phyloP scores from a whole-genome alignment of 2,329 filamentous ascomycete genomes.

The Alternaria longipes region DNA sequence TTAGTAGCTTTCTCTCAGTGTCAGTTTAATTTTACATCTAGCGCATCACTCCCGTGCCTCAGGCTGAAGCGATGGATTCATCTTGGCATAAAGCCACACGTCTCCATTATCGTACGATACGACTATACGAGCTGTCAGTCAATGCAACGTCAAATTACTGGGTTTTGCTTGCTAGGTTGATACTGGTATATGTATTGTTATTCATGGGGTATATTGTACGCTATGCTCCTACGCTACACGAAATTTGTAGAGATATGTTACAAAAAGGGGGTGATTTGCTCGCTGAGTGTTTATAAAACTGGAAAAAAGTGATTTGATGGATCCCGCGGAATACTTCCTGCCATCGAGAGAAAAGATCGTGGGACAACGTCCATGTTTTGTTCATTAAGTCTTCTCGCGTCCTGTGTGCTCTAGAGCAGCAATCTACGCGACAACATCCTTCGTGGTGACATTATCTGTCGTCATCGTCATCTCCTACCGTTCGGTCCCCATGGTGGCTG shows the following conservation, averaged over 20 bases:
- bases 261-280: background rate
- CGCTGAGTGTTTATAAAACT: background rate
- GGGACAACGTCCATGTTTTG: conserved; percentile 4
- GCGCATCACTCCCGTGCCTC: background rate
- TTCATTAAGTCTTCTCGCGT: conserved; percentile 14
- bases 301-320: conserved; percentile 24
- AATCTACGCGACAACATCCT: conserved; percentile 2
- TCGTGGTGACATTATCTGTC: background rate
- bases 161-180: background rate
- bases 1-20: background rate
- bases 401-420: conserved; percentile 6
- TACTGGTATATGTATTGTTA: background rate
- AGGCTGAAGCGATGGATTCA: background rate
- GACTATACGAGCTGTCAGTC: background rate
- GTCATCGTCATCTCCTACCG: conserved; percentile 29
- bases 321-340: conserved; percentile 48
- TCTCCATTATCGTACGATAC: background rate
- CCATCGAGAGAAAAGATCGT: conserved; percentile 24
- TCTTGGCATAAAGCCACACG: background rate
- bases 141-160: background rate
- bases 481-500: conserved; percentile 29
- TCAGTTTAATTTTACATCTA: background rate
- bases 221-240: conserved; percentile 1
- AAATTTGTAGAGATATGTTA: conserved; percentile 4
- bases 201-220: conserved; percentile 7